Conservation (phyloP, 306 rosid species). For the Cicer yamashitae region DNA sequence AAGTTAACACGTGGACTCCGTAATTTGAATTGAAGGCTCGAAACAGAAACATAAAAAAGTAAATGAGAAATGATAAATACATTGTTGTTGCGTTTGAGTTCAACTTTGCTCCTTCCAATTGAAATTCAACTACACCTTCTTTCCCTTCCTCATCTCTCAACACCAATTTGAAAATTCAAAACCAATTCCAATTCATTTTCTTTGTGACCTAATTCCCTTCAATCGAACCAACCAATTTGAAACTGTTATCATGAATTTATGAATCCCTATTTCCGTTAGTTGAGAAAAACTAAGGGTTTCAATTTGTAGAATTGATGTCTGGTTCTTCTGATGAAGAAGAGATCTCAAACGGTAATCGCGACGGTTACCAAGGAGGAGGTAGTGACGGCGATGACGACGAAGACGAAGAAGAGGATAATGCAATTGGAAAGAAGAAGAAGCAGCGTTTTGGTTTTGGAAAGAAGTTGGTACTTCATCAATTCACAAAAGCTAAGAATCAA, state of each 20-base stretch:
- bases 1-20: slow-evolving; percentile 33
- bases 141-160: neutral
- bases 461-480: slow-evolving; percentile 52
- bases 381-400: slow-evolving; percentile 49
- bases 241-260: neutral
- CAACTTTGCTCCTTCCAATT: neutral
- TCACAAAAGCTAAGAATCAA: slow-evolving; percentile 54
- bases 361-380: slow-evolving; percentile 37
- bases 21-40: neutral
- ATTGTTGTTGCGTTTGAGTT: too few species aligned
- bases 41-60: too few species aligned
- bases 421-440: slow-evolving; percentile 46
- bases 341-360: slow-evolving; percentile 50
- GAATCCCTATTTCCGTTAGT: neutral
- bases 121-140: neutral
- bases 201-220: slow-evolving; percentile 15
- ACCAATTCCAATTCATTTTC: neutral
- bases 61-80: too few species aligned
- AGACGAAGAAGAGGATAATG: slow-evolving; percentile 35
- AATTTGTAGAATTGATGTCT: slow-evolving; percentile 58
- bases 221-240: neutral
- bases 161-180: too few species aligned
- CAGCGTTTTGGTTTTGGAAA: slow-evolving; percentile 39
- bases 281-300: neutral
- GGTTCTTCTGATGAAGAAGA: slow-evolving; percentile 48